Evolutionary conservation across 164 flowering plant genomes (phyloP).

Genomic region (Amborella trichopoda): DNA sequence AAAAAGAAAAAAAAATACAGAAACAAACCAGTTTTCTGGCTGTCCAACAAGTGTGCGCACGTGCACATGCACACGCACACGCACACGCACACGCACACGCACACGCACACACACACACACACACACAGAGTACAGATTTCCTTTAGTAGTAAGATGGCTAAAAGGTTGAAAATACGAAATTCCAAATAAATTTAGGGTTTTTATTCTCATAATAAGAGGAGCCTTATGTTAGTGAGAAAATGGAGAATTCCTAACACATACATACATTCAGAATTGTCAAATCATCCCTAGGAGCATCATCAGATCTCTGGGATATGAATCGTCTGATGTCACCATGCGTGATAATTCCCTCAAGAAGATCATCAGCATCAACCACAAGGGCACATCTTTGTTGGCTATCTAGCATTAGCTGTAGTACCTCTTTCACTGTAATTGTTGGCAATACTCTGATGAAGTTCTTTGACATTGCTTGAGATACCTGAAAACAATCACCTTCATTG

Average conservation of each 20-base stretch:
- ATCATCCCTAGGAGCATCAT: constrained; percentile 28
- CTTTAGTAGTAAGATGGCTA: too few species aligned
- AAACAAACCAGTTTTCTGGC: too few species aligned
- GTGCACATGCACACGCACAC: not conserved
- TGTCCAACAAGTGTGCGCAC: not conserved
- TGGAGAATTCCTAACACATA: too few species aligned
- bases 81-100: too few species aligned
- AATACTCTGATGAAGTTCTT: constrained; percentile 46
- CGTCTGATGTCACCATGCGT: constrained; percentile 77
- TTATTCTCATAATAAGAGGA: too few species aligned
- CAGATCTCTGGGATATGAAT: constrained; percentile 26
- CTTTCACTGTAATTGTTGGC: constrained; percentile 36
- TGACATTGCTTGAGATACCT: constrained; percentile 90
- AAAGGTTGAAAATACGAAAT: too few species aligned
- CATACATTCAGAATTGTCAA: constrained; percentile 50
- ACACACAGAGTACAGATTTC: too few species aligned
- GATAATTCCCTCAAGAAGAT: constrained; percentile 73
- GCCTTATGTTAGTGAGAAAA: too few species aligned
- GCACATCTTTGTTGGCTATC: constrained; percentile 54
- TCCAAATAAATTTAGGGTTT: too few species aligned
- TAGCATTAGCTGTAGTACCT: constrained; percentile 48
- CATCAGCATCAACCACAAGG: constrained; percentile 68
- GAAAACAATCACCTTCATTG: constrained; percentile 16
- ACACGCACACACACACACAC: too few species aligned
- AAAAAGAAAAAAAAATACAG: too few species aligned